Evolutionary conservation across 805 yeast species (phyloP), one percentile per base, ranked within the genome.

Genomic region (Wickerhamomyces silvicola): DNA sequence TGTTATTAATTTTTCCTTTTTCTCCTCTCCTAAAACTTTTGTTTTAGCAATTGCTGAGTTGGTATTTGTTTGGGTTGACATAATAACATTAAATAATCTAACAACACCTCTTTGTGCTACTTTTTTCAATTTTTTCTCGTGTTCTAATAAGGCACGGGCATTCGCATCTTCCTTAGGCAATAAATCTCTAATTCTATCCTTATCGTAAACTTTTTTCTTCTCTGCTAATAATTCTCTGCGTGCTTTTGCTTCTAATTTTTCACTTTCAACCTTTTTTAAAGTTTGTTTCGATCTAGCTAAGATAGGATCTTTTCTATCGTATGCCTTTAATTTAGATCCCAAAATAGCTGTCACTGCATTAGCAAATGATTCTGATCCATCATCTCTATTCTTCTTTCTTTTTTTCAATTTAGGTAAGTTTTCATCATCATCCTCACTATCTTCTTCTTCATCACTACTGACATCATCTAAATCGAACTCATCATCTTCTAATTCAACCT

Each of bases 21-120:
- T 71, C 13, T 59, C 61, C 35, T 50, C 56, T 16, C 62, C 49
- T 27, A 59, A 46, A 11, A 59, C 62, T 53, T 75, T 45, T 14
- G 67, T 76, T 10, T 61, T 60, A n/a, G 56, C 46, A 3, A 75
- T 56, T 40, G 72, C 81, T 32, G 64, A 62, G 18, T 57, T 62
- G 3, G 86, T 73, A 37, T 64, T 67, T 10, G 73, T 71, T 57
- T 86, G 97, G 1, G 94, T 81, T 19, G 82, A 69, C 51, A 83
- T 68, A 17, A 86, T 77, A 2, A 94, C 95, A 52, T 83, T 90
- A 62, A 80, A 86, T 43, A 84, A 69, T 52, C 78, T 73, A 7
- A 86, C 85, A 10, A 84, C 95, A 61, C 96, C 96, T 43, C 79
- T 67, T 59, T 85, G 94, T 0, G 95, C 97, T 16, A 77, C 69